These are phyloP conservation scores for Aspergillus viridinutans DNA, from an alignment of 2,329 filamentous ascomycete species.

Conservation along the genomic window DNA sequence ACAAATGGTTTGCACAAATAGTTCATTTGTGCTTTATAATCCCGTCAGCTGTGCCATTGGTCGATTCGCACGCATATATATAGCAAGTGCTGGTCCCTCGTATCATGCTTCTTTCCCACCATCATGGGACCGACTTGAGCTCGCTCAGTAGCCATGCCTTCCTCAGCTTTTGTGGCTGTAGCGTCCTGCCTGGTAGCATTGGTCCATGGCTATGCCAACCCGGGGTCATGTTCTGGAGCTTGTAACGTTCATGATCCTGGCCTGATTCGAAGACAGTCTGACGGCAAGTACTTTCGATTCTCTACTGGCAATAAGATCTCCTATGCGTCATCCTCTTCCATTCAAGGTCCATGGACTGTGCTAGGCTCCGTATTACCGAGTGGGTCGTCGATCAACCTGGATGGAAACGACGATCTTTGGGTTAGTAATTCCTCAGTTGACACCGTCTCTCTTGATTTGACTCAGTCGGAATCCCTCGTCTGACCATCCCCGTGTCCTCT, in stretches of 20 bases:
- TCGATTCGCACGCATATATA: background rate
- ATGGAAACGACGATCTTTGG: constrained; percentile 49
- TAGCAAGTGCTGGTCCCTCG: background rate
- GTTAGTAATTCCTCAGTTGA: constrained; percentile 23
- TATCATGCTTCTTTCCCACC: background rate
- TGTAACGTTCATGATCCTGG: constrained; percentile 46
- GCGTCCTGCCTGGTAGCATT: constrained; percentile 6
- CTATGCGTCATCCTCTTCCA: constrained; percentile 45
- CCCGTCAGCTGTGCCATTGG: background rate
- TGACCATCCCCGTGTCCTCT: background rate
- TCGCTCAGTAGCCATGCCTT: background rate
- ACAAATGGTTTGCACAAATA: background rate
- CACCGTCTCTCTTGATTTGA: background rate
- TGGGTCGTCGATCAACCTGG: constrained; percentile 45
- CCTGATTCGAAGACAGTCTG: constrained; percentile 44
- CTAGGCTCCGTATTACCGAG: constrained; percentile 44
- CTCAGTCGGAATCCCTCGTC: background rate
- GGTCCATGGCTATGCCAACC: constrained; percentile 26
- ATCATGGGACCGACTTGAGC: background rate
- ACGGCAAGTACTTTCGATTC: constrained; percentile 52
- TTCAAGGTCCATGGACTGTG: constrained; percentile 50
- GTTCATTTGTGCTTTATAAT: background rate
- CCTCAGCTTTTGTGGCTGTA: background rate
- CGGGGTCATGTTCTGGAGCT: constrained; percentile 27
- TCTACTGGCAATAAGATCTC: constrained; percentile 50